Percentiles rank a stretch among this genome's conserved stretches.
phyloP scores from a whole-genome alignment of 805 yeast genomes.

The Blastobotrys chiropterorum region DNA sequence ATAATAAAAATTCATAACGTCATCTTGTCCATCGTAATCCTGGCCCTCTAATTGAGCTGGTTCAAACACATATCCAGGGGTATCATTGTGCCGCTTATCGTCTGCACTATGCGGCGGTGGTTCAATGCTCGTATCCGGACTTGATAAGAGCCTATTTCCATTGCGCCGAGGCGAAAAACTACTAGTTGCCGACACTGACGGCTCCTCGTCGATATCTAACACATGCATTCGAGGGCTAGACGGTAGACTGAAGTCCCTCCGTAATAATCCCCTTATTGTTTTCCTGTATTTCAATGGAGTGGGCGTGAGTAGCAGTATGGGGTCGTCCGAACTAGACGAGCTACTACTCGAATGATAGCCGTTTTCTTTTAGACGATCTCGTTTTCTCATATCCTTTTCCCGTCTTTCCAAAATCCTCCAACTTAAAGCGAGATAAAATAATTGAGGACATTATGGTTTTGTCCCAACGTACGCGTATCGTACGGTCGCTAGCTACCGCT shows the following conservation, averaged over 20 bases:
- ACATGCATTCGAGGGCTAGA: not conserved
- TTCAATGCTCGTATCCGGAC: not conserved
- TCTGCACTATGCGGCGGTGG: too few relatives aligned
- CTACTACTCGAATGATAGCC: not conserved
- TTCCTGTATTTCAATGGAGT: not conserved
- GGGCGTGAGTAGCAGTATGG: constrained; percentile 2
- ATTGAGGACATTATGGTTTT: too few relatives aligned
- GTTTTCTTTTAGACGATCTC: not conserved
- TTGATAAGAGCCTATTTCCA: not conserved
- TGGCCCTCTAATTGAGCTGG: not conserved
- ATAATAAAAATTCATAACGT: not conserved
- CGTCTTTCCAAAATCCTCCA: not conserved
- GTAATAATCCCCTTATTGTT: not conserved
- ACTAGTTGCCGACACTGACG: not conserved
- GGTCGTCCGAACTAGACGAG: constrained; percentile 1
- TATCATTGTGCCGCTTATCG: not conserved
- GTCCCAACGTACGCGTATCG: too few relatives aligned
- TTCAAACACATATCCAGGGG: not conserved
- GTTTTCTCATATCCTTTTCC: not conserved
- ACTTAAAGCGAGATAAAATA: too few relatives aligned
- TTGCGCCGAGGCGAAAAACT: not conserved
- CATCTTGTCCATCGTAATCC: constrained; percentile 1
- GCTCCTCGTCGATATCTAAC: not conserved
- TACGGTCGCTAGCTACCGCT: too few relatives aligned
- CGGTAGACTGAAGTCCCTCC: not conserved